Conservation (phyloP, 2,329 filamentous ascomycete genomes). For the Stylonectria norvegica region DNA sequence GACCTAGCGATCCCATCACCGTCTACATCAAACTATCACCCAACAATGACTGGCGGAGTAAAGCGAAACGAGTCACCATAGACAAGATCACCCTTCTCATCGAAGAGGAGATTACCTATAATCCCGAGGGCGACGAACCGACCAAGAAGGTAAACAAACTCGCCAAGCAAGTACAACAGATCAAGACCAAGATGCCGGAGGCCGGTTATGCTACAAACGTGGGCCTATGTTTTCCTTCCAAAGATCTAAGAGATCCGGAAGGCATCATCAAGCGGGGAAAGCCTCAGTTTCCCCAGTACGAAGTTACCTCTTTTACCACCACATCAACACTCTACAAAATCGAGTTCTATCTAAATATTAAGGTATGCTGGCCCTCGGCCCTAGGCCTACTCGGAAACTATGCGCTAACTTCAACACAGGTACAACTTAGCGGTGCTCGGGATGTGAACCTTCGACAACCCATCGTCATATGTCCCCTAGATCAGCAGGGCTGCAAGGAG, state of each 20-base stretch:
- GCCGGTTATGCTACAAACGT: slow-evolving; percentile 91
- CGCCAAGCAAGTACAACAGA: slow-evolving; percentile 75
- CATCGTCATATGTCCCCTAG: slow-evolving; percentile 92
- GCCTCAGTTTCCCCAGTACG: slow-evolving; percentile 83
- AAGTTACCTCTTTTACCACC: slow-evolving; percentile 87
- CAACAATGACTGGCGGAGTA: slow-evolving; percentile 86
- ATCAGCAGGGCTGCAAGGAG: slow-evolving; percentile 93
- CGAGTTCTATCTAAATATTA: slow-evolving; percentile 92
- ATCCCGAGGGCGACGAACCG: slow-evolving; percentile 94
- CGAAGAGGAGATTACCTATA: slow-evolving; percentile 98
- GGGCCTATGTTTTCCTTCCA: slow-evolving; percentile 84
- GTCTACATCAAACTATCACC: slow-evolving; percentile 94
- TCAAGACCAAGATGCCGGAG: slow-evolving; percentile 84
- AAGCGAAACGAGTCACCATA: slow-evolving; percentile 88
- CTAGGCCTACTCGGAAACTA: slow-evolving; percentile 10
- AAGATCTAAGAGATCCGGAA: slow-evolving; percentile 81
- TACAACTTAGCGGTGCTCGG: slow-evolving; percentile 79
- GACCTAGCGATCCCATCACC: slow-evolving; percentile 88
- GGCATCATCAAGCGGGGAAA: slow-evolving; percentile 84
- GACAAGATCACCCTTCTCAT: slow-evolving; percentile 91
- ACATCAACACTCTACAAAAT: slow-evolving; percentile 95
- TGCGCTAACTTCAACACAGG: slow-evolving; percentile 51
- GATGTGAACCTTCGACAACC: slow-evolving; percentile 88
- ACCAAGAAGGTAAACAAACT: slow-evolving; percentile 85
- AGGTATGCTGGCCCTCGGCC: slow-evolving; percentile 53